phyloP scores from a whole-genome alignment of 352 stramenopile genomes.

The Achlya hypogyna region DNA sequence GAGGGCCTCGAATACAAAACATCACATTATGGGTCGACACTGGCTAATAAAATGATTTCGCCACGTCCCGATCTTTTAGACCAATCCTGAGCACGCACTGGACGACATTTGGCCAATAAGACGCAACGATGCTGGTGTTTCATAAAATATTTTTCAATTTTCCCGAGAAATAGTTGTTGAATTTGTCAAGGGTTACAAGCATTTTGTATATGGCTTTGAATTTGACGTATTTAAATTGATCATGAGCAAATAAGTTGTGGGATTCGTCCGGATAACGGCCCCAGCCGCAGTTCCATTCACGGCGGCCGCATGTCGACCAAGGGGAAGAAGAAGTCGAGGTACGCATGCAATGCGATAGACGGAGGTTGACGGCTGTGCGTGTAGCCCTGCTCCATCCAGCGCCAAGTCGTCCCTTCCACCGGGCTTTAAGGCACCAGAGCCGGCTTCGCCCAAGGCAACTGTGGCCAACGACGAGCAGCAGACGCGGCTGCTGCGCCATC shows the following conservation, averaged over 20 bases:
- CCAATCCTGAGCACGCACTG: no score
- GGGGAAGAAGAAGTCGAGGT: slow-evolving; percentile 20
- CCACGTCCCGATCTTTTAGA: no score
- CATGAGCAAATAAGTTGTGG: not conserved
- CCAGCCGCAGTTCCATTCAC: slow-evolving; percentile 9
- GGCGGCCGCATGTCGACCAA: not conserved
- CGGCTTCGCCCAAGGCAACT: not conserved
- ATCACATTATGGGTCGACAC: not conserved
- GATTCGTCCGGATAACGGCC: slow-evolving; percentile 1
- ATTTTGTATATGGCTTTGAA: no score
- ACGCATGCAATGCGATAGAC: not conserved
- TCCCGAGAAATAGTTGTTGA: no score
- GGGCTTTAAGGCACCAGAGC: not conserved
- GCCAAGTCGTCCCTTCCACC: slow-evolving; percentile 5
- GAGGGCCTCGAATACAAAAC: not conserved
- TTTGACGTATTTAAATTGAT: no score
- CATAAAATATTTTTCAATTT: not conserved
- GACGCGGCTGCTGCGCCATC: slow-evolving; percentile 56
- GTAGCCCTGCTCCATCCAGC: slow-evolving; percentile 2
- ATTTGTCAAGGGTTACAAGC: no score
- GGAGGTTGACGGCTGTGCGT: not conserved
- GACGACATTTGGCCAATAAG: no score
- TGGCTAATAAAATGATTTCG: not conserved
- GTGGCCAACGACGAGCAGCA: slow-evolving; percentile 28
- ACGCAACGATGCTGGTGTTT: not conserved